Percentiles rank a stretch among this genome's conserved stretches.
Conservation (phyloP, 495 filamentous ascomycete genomes). For the Trichoderma gamsii region DNA sequence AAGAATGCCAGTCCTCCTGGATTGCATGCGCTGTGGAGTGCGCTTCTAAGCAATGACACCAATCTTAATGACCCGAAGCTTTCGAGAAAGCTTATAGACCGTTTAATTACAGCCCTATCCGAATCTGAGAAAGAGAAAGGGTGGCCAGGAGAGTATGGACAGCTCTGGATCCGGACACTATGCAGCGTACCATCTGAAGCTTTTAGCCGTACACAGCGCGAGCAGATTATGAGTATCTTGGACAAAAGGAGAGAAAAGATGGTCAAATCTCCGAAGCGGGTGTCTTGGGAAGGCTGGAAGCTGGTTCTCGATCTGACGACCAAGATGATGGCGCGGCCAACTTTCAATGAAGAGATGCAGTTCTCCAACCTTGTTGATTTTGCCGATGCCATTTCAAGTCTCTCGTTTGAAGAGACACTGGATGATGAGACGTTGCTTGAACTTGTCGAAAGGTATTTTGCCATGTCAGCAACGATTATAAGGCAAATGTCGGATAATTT, state of each 20-base stretch:
- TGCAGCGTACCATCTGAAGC: conserved; percentile 22
- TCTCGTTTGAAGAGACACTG: background rate
- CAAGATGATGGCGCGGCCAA: conserved; percentile 43
- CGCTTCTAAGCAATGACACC: conserved; percentile 18
- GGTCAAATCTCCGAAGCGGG: background rate
- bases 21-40: conserved; percentile 14
- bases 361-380: conserved; percentile 9
- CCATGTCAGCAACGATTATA: background rate
- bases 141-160: conserved; percentile 32
- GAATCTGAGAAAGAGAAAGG: conserved; percentile 26
- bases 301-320: conserved; percentile 38
- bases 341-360: conserved; percentile 37
- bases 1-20: background rate
- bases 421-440: conserved; percentile 1
- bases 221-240: conserved; percentile 30
- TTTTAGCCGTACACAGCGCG: conserved; percentile 31
- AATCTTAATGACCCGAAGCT: conserved; percentile 21
- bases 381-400: conserved; percentile 8
- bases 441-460: conserved; percentile 5
- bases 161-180: conserved; percentile 16
- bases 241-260: background rate
- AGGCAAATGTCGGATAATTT: conserved; percentile 27
- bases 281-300: conserved; percentile 21
- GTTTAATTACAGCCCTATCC: conserved; percentile 53
- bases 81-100: conserved; percentile 25